Evolutionary conservation across 805 yeast genomes (phyloP), one percentile per base, ranked within the genome.

Genomic region (Wickerhamomyces bovis): DNA sequence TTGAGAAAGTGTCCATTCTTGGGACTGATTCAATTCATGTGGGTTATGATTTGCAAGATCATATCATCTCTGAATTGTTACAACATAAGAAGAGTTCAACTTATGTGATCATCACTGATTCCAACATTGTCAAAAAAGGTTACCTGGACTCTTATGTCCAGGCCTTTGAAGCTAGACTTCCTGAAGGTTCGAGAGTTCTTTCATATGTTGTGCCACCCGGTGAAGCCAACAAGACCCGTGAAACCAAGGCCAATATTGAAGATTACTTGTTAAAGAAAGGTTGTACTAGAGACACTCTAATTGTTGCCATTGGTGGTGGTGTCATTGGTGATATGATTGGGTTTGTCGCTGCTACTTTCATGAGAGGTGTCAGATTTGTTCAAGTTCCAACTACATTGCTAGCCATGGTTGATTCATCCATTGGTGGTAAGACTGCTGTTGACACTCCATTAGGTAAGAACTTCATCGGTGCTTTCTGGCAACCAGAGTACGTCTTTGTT

Each of bases 241-340:
- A 80, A 43, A 89, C 96, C 30, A 94, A 94, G 67, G 98, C 94
- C 23, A 81, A 79, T 11, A 90, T 94, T 47, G 99, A 94, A 69
- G 99, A 94, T 67, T 92, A 77, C 67, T 70, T 94, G 59, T 75
- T 94, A 51, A 60, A 68, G 6, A 69, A 88, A 60, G 95, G 96
- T 22, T 94, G 99, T 66, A 94, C 98, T 15, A 80, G 99, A 67
- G 99, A 94, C 64, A 89, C 98, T 3, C 88, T 94, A 22, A 81
- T 94, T 47, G 69, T 94, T 42, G 99, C 99, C 9, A 80, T 94
- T 49, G 99, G 99, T 51, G 99, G 99, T 55, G 99, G 99, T 57
- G 95, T 94, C 44, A 92, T 94, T 66, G 99, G 99, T 50, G 99
- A 94, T 63, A 92, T 94, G 99, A 87, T 92, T 54, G 99, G 99